These are phyloP conservation scores for Tricholoma bakamatsutake DNA, from an alignment of 768 basidiomycete species.

Conservation along the genomic window DNA sequence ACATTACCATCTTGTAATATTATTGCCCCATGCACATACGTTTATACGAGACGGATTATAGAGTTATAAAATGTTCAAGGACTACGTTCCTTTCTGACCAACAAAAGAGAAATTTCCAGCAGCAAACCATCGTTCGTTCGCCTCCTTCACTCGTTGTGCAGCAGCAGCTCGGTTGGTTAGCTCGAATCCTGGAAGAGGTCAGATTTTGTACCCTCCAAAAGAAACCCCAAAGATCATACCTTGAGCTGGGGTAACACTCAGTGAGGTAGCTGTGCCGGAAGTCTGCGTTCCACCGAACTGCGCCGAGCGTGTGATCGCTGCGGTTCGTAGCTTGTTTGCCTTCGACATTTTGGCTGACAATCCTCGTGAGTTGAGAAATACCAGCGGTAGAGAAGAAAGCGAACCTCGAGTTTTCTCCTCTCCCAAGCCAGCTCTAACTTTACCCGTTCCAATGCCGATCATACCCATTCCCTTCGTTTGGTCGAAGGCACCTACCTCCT, in stretches of 20 bases:
- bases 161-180: constrained; percentile 87
- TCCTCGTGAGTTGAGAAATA: neutral
- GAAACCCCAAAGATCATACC: constrained; percentile 37
- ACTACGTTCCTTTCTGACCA: constrained; percentile 42
- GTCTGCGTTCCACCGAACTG: constrained; percentile 43
- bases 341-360: constrained; percentile 88
- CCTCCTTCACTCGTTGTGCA: constrained; percentile 86
- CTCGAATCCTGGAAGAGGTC: constrained; percentile 66
- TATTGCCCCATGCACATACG: constrained; percentile 22
- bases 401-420: constrained; percentile 89
- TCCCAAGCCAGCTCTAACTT: constrained; percentile 81
- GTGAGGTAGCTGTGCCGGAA: constrained; percentile 85
- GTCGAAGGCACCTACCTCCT: constrained; percentile 95
- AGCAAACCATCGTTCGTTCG: constrained; percentile 96
- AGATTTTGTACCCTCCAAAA: constrained; percentile 2
- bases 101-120: constrained; percentile 78
- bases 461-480: constrained; percentile 98
- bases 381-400: constrained; percentile 18
- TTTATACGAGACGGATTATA: neutral
- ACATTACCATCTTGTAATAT: constrained; percentile 23
- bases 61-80: too few species aligned
- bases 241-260: constrained; percentile 95
- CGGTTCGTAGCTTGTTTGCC: constrained; percentile 85
- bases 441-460: constrained; percentile 85
- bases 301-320: constrained; percentile 74